These are phyloP conservation scores for carrot (Daucus carota) DNA, from an alignment of 129 eudicot genomes.

Conservation along the genomic window DNA sequence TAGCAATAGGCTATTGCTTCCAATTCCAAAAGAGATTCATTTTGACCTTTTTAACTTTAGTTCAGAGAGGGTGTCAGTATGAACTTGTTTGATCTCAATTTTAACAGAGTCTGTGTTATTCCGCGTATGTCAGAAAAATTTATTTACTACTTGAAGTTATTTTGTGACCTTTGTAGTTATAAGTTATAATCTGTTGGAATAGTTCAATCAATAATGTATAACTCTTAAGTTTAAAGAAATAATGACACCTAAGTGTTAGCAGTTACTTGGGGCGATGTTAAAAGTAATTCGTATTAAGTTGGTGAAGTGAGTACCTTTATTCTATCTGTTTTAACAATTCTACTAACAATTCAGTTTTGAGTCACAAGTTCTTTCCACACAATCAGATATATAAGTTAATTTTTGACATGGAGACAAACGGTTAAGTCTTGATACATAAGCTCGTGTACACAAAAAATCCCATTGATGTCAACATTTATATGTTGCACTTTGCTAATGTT, in stretches of 20 bases:
- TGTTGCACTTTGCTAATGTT: conserved; percentile 3
- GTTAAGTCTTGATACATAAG: not conserved
- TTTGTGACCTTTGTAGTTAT: not conserved
- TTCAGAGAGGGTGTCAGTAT: not conserved
- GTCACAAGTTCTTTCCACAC: not conserved
- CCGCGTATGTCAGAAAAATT: not conserved
- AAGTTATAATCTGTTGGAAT: too few species aligned
- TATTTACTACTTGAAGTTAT: not conserved
- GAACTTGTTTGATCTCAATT: not conserved
- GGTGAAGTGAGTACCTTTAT: not conserved
- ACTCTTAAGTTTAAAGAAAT: not conserved
- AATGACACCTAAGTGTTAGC: not conserved
- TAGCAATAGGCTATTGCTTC: not conserved
- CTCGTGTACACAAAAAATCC: not conserved
- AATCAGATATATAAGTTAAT: not conserved
- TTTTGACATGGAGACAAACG: not conserved
- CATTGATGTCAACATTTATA: not conserved
- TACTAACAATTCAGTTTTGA: not conserved
- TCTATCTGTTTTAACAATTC: not conserved
- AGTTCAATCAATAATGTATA: not conserved
- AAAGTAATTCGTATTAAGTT: not conserved
- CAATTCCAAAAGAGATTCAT: not conserved
- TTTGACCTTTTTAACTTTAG: not conserved
- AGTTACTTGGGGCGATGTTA: not conserved
- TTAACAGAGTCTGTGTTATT: too few species aligned